phyloP scores from a whole-genome alignment of 768 basidiomycete genomes.

The Lactarius vividus region DNA sequence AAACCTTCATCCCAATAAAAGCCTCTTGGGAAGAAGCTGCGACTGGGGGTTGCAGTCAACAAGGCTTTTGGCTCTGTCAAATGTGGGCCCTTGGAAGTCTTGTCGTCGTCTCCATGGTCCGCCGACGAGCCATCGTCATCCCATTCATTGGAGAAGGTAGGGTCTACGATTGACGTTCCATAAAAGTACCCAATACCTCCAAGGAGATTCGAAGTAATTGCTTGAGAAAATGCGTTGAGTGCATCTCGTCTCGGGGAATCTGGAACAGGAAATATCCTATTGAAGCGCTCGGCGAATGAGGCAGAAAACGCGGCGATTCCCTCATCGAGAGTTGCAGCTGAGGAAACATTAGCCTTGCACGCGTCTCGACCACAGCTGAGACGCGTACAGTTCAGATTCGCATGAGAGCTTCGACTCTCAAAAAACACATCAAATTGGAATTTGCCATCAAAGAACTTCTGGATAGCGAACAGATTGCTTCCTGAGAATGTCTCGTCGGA shows the following conservation, averaged over 20 bases:
- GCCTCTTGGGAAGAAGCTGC: constrained; percentile 95
- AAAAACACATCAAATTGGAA: constrained; percentile 92
- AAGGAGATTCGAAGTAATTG: constrained; percentile 85
- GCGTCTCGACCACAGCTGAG: neutral
- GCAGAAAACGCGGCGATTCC: constrained; percentile 65
- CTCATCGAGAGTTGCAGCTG: constrained; percentile 63
- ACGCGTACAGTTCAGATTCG: constrained; percentile 59
- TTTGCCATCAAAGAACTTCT: constrained; percentile 78
- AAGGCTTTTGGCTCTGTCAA: constrained; percentile 74
- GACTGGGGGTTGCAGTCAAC: constrained; percentile 89
- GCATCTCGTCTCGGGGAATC: constrained; percentile 47
- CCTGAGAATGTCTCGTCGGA: constrained; percentile 68
- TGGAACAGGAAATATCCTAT: constrained; percentile 64
- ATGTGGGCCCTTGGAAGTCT: constrained; percentile 49
- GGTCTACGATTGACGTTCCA: constrained; percentile 83
- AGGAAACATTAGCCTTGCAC: constrained; percentile 3
- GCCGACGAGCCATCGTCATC: constrained; percentile 58
- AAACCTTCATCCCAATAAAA: constrained; percentile 99
- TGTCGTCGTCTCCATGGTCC: constrained; percentile 45
- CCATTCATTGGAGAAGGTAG: constrained; percentile 86
- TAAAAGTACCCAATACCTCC: constrained; percentile 96
- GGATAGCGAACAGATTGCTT: constrained; percentile 83
- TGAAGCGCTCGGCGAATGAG: constrained; percentile 66
- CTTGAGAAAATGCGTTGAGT: constrained; percentile 75
- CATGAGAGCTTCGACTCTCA: constrained; percentile 68